Evolutionary conservation across 2,329 filamentous ascomycete genomes (phyloP), one percentile per base, ranked within the genome.

Genomic region (Colletotrichum chrysophilum): DNA sequence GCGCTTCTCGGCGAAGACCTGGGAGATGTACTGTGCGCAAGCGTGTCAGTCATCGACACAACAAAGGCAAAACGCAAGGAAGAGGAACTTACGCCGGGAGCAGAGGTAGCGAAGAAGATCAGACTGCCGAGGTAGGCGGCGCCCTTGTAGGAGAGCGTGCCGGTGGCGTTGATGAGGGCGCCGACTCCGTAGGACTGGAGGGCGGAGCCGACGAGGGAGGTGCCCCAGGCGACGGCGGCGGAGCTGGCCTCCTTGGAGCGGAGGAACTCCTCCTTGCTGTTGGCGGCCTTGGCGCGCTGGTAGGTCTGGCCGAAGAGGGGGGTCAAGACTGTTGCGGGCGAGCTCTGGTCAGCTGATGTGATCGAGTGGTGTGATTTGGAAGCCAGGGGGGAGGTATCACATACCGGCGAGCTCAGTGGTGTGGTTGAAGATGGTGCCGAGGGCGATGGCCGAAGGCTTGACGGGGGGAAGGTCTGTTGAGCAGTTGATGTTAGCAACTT

Each of bases 381-480:
- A 1, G 43, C n/a, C n/a, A 7, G 43, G 52, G 24, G 26, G 14
- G 14, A 14, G 28, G n/a, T 28, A 13, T 69, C 48, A 80, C 84
- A 69, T 81, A 86, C 85, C 81, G 78, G 95, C 96, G 78, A 97
- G 93, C 83, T 97, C 97, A 82, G 95, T 91, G 82, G 93, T 93
- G 88, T 99, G 96, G 91, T 94, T 98, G 93, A 98, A 99, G 86
- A 96, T 88, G 78, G 96, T 97, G 88, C 97, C 97, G 83, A 98
- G 92, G 83, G 96, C 97, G 84, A 99, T 98, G 83, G 97, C 96
- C 84, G 96, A 98, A 81, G 97, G 97, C 94, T 98, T 98, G 84
- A 99, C 97, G 80, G 96, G 85, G 78, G 91, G 91, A 38, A 92
- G 88, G 83, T 92, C 90, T 91, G 75, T 67, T 3, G n/a, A 28